phyloP scores from a whole-genome alignment of 192 early-diverging fungal genomes.

The Mortierella claussenii region DNA sequence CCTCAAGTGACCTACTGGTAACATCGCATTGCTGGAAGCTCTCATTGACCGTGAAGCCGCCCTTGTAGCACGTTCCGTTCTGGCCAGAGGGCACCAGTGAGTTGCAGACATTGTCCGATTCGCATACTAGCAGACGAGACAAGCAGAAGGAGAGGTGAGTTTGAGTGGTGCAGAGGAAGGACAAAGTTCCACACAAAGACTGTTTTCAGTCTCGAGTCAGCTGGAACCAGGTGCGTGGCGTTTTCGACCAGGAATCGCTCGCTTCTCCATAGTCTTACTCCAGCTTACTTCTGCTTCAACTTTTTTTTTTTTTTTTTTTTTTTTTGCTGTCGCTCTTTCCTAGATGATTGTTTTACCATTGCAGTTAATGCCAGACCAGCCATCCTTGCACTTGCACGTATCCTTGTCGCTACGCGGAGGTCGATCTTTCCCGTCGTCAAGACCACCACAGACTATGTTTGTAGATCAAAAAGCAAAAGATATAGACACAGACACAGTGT shows the following conservation, averaged over 20 bases:
- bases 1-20: slow-evolving; percentile 66
- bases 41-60: slow-evolving; percentile 72
- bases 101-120: slow-evolving; percentile 71
- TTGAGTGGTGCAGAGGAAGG: background rate
- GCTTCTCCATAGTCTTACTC: too few species aligned
- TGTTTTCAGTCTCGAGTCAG: too few species aligned
- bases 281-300: too few species aligned
- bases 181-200: too few species aligned
- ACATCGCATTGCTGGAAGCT: slow-evolving; percentile 81
- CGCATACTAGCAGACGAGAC: slow-evolving; percentile 64
- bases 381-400: slow-evolving; percentile 81
- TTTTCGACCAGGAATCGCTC: too few species aligned
- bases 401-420: slow-evolving; percentile 59
- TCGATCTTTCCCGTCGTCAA: slow-evolving; percentile 71
- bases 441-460: slow-evolving; percentile 77
- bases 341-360: slow-evolving; percentile 59
- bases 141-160: background rate
- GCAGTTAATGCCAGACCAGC: slow-evolving; percentile 96
- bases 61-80: slow-evolving; percentile 82
- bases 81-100: slow-evolving; percentile 72
- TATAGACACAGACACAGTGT: too few species aligned
- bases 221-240: too few species aligned
- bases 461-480: background rate
- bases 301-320: background rate
- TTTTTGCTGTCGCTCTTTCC: background rate